phyloP scores from a whole-genome alignment of 306 rosid species.

The Morella rubra region DNA sequence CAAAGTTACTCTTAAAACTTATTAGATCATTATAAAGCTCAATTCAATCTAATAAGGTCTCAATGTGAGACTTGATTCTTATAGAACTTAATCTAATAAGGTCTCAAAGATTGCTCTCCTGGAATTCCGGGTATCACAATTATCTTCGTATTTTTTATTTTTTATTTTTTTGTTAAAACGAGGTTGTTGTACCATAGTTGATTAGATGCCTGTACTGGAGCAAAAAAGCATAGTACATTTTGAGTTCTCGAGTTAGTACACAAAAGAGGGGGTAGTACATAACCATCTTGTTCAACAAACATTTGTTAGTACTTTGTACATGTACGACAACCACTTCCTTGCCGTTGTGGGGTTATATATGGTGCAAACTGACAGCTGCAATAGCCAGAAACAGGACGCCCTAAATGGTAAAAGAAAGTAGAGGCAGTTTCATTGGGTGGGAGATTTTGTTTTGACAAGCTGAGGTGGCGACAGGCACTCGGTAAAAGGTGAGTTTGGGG shows the following conservation, averaged over 20 bases:
- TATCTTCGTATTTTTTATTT: no score
- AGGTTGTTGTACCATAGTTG: not conserved
- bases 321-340: conserved; percentile 28
- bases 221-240: conserved; percentile 27
- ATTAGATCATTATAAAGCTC: no score
- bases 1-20: no score
- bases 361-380: conserved; percentile 5
- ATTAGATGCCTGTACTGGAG: conserved; percentile 13
- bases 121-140: no score
- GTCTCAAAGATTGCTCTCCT: no score
- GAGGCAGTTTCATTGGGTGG: conserved; percentile 4
- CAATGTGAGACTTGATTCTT: no score
- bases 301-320: conserved; percentile 30
- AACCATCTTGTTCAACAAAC: conserved; percentile 10
- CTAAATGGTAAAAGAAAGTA: not conserved
- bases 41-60: no score
- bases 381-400: not conserved
- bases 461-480: conserved; percentile 1
- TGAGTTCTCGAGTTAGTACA: conserved; percentile 11
- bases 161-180: not conserved
- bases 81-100: no score
- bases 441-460: not conserved
- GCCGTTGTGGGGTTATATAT: conserved; percentile 21
- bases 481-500: conserved; percentile 9
- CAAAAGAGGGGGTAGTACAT: conserved; percentile 25